phyloP scores from a whole-genome alignment of 768 basidiomycete species.

The Royoungia palumana region DNA sequence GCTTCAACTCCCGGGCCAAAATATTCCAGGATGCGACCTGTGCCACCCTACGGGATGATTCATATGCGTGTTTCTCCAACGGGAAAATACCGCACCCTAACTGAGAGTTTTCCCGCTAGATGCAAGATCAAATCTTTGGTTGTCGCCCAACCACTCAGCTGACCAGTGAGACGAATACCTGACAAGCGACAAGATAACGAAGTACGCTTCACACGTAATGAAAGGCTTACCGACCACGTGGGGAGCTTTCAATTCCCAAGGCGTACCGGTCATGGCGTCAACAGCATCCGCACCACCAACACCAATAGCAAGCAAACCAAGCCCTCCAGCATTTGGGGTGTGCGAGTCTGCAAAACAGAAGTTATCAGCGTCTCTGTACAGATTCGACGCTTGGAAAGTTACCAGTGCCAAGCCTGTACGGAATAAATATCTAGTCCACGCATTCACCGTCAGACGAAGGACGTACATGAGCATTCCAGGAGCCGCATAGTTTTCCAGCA shows the following conservation, averaged over 20 bases:
- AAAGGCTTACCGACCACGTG: slow-evolving; percentile 63
- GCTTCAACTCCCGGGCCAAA: slow-evolving; percentile 87
- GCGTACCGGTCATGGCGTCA: slow-evolving; percentile 96
- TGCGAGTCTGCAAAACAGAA: slow-evolving; percentile 77
- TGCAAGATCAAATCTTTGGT: slow-evolving; percentile 96
- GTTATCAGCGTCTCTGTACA: background rate
- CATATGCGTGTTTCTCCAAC: background rate
- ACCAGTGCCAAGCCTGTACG: slow-evolving; percentile 78
- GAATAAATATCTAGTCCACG: slow-evolving; percentile 2
- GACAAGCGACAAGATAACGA: background rate
- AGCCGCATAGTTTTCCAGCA: slow-evolving; percentile 95
- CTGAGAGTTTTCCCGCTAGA: slow-evolving; percentile 90
- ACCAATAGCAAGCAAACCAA: slow-evolving; percentile 95
- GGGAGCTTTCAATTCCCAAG: slow-evolving; percentile 96
- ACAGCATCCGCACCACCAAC: slow-evolving; percentile 99
- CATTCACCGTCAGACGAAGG: slow-evolving; percentile 3
- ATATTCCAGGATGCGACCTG: slow-evolving; percentile 94
- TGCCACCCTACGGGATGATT: slow-evolving; percentile 68
- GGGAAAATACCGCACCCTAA: slow-evolving; percentile 55
- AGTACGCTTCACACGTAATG: background rate
- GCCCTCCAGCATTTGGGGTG: slow-evolving; percentile 96
- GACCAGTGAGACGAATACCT: slow-evolving; percentile 88
- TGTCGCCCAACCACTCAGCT: slow-evolving; percentile 87
- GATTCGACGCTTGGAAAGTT: slow-evolving; percentile 10
- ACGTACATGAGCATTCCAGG: slow-evolving; percentile 88